Conservation (phyloP, 441 rosid species). For the Viola pubescens region DNA sequence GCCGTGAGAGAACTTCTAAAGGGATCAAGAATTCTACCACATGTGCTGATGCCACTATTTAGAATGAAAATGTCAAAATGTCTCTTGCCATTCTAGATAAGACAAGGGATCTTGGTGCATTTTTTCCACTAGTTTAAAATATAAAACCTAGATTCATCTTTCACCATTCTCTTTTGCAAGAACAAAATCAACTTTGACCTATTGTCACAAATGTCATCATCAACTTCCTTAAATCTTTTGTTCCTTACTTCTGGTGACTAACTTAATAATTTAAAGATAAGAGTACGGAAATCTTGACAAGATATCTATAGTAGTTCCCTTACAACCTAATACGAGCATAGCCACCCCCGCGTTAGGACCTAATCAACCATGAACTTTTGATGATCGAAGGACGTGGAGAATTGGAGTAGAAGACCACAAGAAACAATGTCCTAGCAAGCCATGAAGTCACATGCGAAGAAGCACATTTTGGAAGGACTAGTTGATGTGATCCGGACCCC, state of each 20-base stretch:
- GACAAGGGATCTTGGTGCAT: not conserved
- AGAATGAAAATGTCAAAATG: constrained; percentile 2
- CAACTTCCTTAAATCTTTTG: not conserved
- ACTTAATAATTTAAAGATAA: no score
- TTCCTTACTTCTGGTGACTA: not conserved
- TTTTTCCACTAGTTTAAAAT: constrained; percentile 9
- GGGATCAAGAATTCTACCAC: not conserved
- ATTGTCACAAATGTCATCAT: not conserved
- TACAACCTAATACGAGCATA: no score
- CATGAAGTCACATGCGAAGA: no score
- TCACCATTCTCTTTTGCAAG: not conserved
- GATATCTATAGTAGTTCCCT: no score
- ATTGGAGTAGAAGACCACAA: no score
- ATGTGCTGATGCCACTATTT: not conserved
- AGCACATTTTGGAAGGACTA: no score
- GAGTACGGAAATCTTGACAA: no score
- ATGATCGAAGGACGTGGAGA: no score
- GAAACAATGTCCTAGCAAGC: no score
- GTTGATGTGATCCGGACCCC: no score
- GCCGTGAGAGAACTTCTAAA: constrained; percentile 8
- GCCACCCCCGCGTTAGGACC: no score
- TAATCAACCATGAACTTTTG: no score
- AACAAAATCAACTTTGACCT: not conserved
- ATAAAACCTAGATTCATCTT: not conserved
- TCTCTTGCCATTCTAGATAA: not conserved